These are phyloP conservation scores for Candida coquimbonensis DNA, from an alignment of 805 yeast genomes.

Conservation along the genomic window DNA sequence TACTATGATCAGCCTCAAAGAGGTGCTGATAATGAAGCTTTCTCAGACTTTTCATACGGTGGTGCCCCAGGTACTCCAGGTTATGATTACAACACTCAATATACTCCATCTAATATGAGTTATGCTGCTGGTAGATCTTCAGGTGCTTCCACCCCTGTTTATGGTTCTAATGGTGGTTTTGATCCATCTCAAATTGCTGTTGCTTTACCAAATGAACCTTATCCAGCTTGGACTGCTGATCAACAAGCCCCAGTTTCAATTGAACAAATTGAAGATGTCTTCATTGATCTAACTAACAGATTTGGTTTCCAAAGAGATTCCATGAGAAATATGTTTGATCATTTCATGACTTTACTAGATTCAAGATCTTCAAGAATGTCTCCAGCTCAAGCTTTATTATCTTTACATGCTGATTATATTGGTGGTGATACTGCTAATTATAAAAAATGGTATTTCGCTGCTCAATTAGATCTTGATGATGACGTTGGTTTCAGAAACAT, in stretches of 20 bases:
- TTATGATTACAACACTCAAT: constrained; percentile 59
- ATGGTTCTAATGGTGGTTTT: constrained; percentile 54
- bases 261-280: constrained; percentile 82
- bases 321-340: constrained; percentile 87
- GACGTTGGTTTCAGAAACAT: constrained; percentile 78
- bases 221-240: constrained; percentile 99
- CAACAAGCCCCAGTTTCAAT: constrained; percentile 80
- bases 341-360: constrained; percentile 77
- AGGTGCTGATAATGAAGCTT: constrained; percentile 48
- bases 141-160: constrained; percentile 92
- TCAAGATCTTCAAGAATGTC: constrained; percentile 85
- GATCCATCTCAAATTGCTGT: constrained; percentile 58
- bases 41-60: constrained; percentile 62
- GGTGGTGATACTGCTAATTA: constrained; percentile 85
- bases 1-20: constrained; percentile 47
- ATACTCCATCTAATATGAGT: constrained; percentile 82
- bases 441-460: constrained; percentile 85
- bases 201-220: constrained; percentile 84
- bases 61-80: constrained; percentile 59
- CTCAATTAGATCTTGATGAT: constrained; percentile 81
- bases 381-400: constrained; percentile 77
- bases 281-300: constrained; percentile 74
- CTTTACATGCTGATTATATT: constrained; percentile 80
- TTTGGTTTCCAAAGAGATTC: constrained; percentile 91
- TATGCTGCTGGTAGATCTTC: constrained; percentile 82